Evolutionary conservation across 129 eudicot species (phyloP).

Genomic region (Helichrysum umbraculigerum): DNA sequence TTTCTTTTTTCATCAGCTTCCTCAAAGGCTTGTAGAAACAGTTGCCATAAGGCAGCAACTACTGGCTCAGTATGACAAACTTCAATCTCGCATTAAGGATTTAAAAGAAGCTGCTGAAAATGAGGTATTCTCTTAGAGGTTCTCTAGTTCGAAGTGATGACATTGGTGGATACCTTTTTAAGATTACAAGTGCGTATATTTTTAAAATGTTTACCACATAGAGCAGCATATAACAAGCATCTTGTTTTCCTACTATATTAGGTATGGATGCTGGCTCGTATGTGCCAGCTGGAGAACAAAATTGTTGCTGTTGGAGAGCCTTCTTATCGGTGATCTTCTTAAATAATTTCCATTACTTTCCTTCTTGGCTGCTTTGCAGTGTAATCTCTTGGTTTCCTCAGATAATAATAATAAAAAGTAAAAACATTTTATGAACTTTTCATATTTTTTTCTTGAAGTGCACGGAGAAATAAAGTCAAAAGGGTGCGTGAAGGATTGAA

Average conservation of each 20-base stretch:
- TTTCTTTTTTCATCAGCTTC: slow-evolving; percentile 54
- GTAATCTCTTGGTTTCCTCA: neutral
- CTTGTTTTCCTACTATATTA: slow-evolving; percentile 16
- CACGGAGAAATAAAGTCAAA: slow-evolving; percentile 82
- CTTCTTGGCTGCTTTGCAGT: neutral
- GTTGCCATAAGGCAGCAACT: slow-evolving; percentile 80
- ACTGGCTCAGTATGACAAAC: slow-evolving; percentile 85
- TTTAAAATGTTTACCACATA: neutral
- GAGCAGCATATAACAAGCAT: neutral
- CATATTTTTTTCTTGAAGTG: slow-evolving; percentile 39
- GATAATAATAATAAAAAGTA: too few relatives aligned
- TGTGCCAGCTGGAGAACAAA: slow-evolving; percentile 94
- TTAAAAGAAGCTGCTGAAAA: slow-evolving; percentile 85
- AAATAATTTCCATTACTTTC: slow-evolving; percentile 1
- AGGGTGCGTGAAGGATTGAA: slow-evolving; percentile 89
- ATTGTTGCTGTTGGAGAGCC: slow-evolving; percentile 97
- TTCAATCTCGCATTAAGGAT: slow-evolving; percentile 87
- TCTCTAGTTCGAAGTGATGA: neutral
- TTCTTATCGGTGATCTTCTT: slow-evolving; percentile 70
- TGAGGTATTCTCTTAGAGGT: slow-evolving; percentile 51
- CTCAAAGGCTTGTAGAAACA: slow-evolving; percentile 72
- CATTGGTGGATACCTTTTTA: neutral
- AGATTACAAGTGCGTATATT: slow-evolving; percentile 11
- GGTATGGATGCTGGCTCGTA: slow-evolving; percentile 98
- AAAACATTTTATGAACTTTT: neutral